Base-by-base conservation (phyloP, 371 early-diverging fungal genomes). In the Saksenaea vasiformis region DNA sequence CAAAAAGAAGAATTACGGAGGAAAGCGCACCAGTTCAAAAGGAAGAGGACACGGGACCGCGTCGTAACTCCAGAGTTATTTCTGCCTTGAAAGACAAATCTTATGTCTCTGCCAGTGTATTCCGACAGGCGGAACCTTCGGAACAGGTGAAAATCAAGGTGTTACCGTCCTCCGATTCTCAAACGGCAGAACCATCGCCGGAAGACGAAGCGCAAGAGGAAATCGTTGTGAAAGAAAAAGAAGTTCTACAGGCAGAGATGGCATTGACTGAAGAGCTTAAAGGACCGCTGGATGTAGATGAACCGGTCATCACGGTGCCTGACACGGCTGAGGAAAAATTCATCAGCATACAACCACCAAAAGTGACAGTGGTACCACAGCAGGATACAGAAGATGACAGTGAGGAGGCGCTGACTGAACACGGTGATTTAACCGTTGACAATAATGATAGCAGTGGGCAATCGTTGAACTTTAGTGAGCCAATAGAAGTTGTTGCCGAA, bases 91-190 rank as follows among this genome's bases (percentile, higher is more conserved):
- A 69, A 26, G 67, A 54, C 15, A 75, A 73, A 47, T 71, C 79
- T 1, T 73, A 69, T 58, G 79, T 78, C 0, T 75, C 79, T 3
- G 64, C 79, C 0, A 78, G 79, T 36, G 64, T 78, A 5, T 78
- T 78, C 55, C 70, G 73, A 10, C 74, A 78, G 39, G 60, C 64
- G 14, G 64, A 64, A 55, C 41, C 66, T 22, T 8, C 31, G 3
- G 64, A 65, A n/a, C 19, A 38, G 3, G 14, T 41, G 3, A 61
- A 63, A 31, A 44, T 17, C 9, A 13, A 55, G 2, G 47, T 54
- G 14, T 11, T 36, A 37, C 35, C 24, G 17, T 19, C 64, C 22
- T 39, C 9, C 22, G 27, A 36, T 22, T 3, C 11, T 19, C 15
- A 2, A 60, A 10, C 53, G 35, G 22, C 24, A 15, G 59, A 54